phyloP scores from a whole-genome alignment of 179 eudicot species.

The Gypsophila paniculata region DNA sequence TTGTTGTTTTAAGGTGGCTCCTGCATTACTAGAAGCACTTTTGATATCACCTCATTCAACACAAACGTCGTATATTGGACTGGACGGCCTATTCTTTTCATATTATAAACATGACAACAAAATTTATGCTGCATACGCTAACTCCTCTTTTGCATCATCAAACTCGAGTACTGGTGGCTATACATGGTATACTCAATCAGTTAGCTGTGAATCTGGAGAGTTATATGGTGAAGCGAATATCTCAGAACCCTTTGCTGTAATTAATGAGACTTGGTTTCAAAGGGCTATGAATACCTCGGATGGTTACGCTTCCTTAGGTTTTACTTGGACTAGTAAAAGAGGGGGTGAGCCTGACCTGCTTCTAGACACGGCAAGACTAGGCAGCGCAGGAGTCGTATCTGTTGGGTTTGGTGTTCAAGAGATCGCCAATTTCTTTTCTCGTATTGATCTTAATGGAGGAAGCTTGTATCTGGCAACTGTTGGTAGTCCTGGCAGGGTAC shows the following conservation, averaged over 20 bases:
- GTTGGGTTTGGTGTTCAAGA: conserved; percentile 38
- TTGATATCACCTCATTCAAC: conserved; percentile 42
- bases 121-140: conserved; percentile 46
- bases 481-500: conserved; percentile 17
- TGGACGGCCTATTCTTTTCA: conserved; percentile 54
- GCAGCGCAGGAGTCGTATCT: conserved; percentile 38
- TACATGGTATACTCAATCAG: conserved; percentile 47
- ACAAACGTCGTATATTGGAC: conserved; percentile 46
- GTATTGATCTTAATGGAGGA: conserved; percentile 28
- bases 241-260: conserved; percentile 9
- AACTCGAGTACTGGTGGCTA: conserved; percentile 18
- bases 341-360: conserved; percentile 23
- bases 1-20: conserved; percentile 49
- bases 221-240: conserved; percentile 36
- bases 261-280: conserved; percentile 32
- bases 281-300: conserved; percentile 34
- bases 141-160: conserved; percentile 29
- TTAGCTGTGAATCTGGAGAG: conserved; percentile 36
- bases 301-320: conserved; percentile 38
- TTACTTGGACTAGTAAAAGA: conserved; percentile 17
- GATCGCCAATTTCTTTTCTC: conserved; percentile 30
- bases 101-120: conserved; percentile 31
- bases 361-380: conserved; percentile 32
- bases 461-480: conserved; percentile 43
- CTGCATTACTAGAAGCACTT: conserved; percentile 46